Conservation (phyloP, 169 alveolate species). For the Plasmodium reichenowi region DNA sequence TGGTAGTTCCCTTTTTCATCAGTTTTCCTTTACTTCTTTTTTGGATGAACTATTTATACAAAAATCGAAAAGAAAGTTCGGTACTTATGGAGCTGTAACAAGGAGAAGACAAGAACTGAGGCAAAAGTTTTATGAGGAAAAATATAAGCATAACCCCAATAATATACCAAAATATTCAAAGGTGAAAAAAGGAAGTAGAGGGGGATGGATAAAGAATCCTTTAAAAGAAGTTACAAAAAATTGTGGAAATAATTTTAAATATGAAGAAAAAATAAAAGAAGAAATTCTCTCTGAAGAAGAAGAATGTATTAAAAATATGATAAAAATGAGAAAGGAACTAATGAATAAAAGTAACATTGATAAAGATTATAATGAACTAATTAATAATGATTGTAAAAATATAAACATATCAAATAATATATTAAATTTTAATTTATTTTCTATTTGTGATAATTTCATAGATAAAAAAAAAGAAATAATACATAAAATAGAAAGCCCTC, state of each 20-base stretch:
- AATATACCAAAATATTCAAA: conserved; percentile 58
- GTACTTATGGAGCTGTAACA: conserved; percentile 76
- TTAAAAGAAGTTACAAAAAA: conserved; percentile 70
- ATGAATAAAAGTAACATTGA: background rate
- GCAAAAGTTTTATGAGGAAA: conserved; percentile 69
- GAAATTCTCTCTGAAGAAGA: conserved; percentile 50
- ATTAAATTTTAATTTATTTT: conserved; percentile 17
- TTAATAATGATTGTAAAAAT: background rate
- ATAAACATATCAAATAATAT: background rate
- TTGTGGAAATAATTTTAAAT: conserved; percentile 55
- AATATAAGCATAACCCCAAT: conserved; percentile 68
- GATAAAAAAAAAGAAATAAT: conserved; percentile 71
- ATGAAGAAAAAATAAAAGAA: conserved; percentile 67
- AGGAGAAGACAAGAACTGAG: conserved; percentile 60
- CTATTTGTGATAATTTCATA: conserved; percentile 64
- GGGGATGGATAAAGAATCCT: conserved; percentile 74
- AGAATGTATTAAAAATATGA: conserved; percentile 48
- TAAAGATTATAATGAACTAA: background rate
- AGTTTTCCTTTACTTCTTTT: background rate
- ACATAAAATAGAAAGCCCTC: conserved; percentile 57
- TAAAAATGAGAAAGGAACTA: conserved; percentile 30
- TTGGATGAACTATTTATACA: background rate
- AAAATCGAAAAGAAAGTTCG: conserved; percentile 19
- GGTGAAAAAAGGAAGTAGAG: conserved; percentile 69
- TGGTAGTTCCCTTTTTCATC: background rate